Evolutionary conservation across 83 land plant genomes (phyloP).

Genomic region (Picea mariana): DNA sequence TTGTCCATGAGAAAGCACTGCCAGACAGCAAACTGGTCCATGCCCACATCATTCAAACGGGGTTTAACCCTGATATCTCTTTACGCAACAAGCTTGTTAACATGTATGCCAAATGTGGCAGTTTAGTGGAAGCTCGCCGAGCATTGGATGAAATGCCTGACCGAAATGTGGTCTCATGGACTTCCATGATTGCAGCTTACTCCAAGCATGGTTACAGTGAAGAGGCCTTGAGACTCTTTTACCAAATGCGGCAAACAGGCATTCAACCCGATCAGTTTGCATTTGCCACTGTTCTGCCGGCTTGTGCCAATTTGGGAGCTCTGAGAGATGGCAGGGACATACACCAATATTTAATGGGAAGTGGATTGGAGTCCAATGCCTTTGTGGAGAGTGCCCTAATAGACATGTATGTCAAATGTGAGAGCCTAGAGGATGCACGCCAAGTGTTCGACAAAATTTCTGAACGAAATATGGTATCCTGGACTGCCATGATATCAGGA

Average conservation of each 20-base stretch:
- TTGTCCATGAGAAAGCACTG: not conserved
- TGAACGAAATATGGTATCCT: slow-evolving; percentile 54
- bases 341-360: not conserved
- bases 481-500: slow-evolving; percentile 68
- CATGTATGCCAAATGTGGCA: too few relatives aligned
- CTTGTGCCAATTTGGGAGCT: not conserved
- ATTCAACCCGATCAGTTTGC: not conserved
- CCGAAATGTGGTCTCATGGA: too few relatives aligned
- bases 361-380: slow-evolving; percentile 10
- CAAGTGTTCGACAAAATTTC: slow-evolving; percentile 42
- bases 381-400: slow-evolving; percentile 43
- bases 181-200: not conserved
- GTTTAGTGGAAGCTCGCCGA: too few relatives aligned
- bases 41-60: too few relatives aligned
- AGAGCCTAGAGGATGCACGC: slow-evolving; percentile 46
- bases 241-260: not conserved
- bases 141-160: too few relatives aligned
- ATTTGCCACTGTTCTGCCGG: not conserved
- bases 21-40: not conserved
- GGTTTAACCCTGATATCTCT: too few relatives aligned
- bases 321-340: not conserved
- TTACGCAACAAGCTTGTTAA: too few relatives aligned
- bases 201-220: not conserved
- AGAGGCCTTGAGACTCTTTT: not conserved
- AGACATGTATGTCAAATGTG: slow-evolving; percentile 75